Conservation (phyloP, 1,139 yeast genomes). For the Protomyces inundatus region DNA sequence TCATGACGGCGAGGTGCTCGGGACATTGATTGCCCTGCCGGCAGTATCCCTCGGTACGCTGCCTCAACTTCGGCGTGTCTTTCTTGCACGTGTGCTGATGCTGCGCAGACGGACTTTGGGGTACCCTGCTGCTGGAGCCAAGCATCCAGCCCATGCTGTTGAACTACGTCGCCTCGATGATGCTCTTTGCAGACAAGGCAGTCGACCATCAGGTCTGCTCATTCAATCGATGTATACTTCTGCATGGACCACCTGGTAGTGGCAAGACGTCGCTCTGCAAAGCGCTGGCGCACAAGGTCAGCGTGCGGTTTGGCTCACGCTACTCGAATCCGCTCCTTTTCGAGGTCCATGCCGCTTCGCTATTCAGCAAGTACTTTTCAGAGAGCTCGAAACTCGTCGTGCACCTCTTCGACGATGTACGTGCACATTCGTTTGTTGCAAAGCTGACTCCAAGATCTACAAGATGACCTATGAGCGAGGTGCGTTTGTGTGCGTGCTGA, state of each 20-base stretch:
- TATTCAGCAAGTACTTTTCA: slow-evolving; percentile 32
- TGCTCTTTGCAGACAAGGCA: slow-evolving; percentile 31
- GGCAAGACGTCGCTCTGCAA: slow-evolving; percentile 33
- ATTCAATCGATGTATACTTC: slow-evolving; percentile 26
- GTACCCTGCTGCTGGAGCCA: slow-evolving; percentile 30
- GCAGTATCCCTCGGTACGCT: slow-evolving; percentile 23
- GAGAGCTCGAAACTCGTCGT: slow-evolving; percentile 33
- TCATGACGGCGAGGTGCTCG: slow-evolving; percentile 24
- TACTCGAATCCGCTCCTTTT: slow-evolving; percentile 26
- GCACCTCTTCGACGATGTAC: slow-evolving; percentile 27
- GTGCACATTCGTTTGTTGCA: background rate
- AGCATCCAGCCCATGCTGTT: slow-evolving; percentile 31
- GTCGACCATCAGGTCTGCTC: slow-evolving; percentile 28
- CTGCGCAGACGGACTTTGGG: slow-evolving; percentile 13
- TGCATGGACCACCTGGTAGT: slow-evolving; percentile 34
- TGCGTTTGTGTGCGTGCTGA: slow-evolving; percentile 32
- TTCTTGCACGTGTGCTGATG: slow-evolving; percentile 24
- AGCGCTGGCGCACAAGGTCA: slow-evolving; percentile 32
- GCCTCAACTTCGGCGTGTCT: slow-evolving; percentile 8
- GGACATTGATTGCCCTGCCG: slow-evolving; percentile 28
- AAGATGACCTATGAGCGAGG: slow-evolving; percentile 27
- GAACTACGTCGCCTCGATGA: slow-evolving; percentile 31
- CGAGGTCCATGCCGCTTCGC: slow-evolving; percentile 31
- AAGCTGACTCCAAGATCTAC: slow-evolving; percentile 19
- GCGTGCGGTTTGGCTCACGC: slow-evolving; percentile 29